phyloP scores from a whole-genome alignment of 2,329 filamentous ascomycete genomes.

The Trichoderma sp. region DNA sequence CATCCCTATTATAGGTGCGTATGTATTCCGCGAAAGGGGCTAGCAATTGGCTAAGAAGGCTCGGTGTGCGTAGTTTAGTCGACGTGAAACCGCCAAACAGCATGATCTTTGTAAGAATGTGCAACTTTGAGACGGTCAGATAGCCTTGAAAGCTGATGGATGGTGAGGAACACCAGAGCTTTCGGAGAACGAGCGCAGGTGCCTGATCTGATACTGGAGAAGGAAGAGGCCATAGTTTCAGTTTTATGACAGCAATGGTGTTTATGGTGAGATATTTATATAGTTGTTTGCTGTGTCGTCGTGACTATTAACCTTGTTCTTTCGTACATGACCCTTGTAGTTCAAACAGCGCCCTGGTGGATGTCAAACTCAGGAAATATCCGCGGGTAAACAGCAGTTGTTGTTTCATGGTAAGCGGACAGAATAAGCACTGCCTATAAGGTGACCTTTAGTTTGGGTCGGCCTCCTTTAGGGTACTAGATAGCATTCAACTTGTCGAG shows the following conservation, averaged over 20 bases:
- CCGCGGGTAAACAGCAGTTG: not conserved
- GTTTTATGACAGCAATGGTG: not conserved
- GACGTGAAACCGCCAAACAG: conserved; percentile 3
- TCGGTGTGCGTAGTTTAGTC: not conserved
- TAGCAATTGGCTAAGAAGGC: not conserved
- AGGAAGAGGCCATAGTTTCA: not conserved
- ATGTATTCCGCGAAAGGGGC: not conserved
- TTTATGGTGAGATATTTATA: not conserved
- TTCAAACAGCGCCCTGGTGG: not conserved
- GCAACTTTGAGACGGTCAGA: not conserved
- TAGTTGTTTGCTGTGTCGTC: not conserved
- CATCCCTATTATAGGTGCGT: not conserved
- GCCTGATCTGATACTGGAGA: not conserved
- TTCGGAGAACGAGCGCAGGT: not conserved
- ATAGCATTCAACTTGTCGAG: not conserved
- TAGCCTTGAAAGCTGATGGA: not conserved
- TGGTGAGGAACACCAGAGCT: not conserved
- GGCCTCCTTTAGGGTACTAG: not conserved
- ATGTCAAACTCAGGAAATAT: not conserved
- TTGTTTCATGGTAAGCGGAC: not conserved
- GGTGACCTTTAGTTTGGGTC: too few species aligned
- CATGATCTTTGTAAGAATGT: not conserved
- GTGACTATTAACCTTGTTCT: too few species aligned
- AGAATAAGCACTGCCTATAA: not conserved
- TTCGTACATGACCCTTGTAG: not conserved